Percentiles rank a stretch among this genome's conserved stretches.
Conservation (phyloP, 208 protist species). For the Phytomonas sp. region DNA sequence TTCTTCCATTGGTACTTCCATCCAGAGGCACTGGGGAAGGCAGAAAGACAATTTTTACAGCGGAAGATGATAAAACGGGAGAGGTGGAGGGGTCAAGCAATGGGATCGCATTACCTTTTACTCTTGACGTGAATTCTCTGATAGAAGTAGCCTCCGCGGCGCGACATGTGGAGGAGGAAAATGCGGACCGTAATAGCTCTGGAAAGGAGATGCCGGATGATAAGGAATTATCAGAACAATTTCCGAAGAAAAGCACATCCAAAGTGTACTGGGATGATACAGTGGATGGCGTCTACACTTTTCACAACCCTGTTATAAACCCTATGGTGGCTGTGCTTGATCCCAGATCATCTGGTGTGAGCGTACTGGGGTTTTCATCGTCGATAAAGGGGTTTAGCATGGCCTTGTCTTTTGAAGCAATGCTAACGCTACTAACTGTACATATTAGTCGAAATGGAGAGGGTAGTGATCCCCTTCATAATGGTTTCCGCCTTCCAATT, state of each 20-base stretch:
- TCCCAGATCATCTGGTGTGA: not conserved
- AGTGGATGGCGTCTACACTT: not conserved
- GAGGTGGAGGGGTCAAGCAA: not conserved
- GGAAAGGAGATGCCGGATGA: not conserved
- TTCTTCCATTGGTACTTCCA: not conserved
- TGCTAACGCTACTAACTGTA: not conserved
- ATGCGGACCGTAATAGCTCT: not conserved
- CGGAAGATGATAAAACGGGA: not conserved
- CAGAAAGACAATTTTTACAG: not conserved
- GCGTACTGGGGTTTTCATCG: not conserved
- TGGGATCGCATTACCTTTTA: not conserved
- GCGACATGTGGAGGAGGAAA: not conserved
- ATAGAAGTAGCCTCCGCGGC: not conserved
- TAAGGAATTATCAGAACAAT: not conserved
- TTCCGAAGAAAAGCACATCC: not conserved
- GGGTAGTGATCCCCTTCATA: not conserved
- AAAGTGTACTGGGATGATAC: not conserved
- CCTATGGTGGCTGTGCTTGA: not conserved
- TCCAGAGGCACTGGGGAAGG: not conserved
- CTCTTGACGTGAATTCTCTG: not conserved
- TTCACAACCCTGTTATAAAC: not conserved
- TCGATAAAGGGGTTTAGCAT: not conserved
- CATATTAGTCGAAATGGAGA: not conserved
- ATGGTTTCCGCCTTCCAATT: not conserved
- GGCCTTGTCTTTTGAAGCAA: not conserved